A percentile compares a stretch with the other conserved stretches of the same genome.
Conservation (phyloP, 2,329 filamentous ascomycete species). For the Chaetomium olivaceum region DNA sequence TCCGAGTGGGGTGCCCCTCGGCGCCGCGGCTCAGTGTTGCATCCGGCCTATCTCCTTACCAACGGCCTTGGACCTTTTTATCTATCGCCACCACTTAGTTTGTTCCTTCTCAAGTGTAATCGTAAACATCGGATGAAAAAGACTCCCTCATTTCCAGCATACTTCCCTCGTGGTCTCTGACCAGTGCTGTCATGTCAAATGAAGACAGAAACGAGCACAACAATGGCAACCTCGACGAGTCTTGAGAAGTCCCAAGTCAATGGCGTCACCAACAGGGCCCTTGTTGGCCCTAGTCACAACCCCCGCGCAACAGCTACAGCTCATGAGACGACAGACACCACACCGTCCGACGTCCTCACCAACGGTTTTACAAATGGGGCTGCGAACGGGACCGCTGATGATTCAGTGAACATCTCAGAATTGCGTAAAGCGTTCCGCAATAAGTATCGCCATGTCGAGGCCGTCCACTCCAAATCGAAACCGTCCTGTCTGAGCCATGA, state of each 20-base stretch:
- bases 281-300: background rate
- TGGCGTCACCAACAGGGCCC: slow-evolving; percentile 1
- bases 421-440: slow-evolving; percentile 46
- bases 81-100: background rate
- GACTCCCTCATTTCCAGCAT: background rate
- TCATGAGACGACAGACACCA: background rate
- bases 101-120: background rate
- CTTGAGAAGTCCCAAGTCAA: background rate
- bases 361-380: background rate
- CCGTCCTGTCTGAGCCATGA: slow-evolving; percentile 88
- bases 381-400: slow-evolving; percentile 8
- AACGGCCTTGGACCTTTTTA: background rate
- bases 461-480: slow-evolving; percentile 71
- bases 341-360: background rate
- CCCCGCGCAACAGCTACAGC: background rate
- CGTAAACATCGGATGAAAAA: background rate
- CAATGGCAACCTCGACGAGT: background rate
- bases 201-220: background rate
- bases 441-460: slow-evolving; percentile 91
- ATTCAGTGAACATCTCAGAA: slow-evolving; percentile 29
- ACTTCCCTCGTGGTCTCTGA: background rate
- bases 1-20: background rate
- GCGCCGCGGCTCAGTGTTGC: slow-evolving; percentile 4
- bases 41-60: background rate
- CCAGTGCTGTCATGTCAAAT: background rate